A percentile compares a stretch with the other conserved stretches of the same genome.
Conservation (phyloP, 2,329 filamentous ascomycete species). For the Colletotrichum falcatum region DNA sequence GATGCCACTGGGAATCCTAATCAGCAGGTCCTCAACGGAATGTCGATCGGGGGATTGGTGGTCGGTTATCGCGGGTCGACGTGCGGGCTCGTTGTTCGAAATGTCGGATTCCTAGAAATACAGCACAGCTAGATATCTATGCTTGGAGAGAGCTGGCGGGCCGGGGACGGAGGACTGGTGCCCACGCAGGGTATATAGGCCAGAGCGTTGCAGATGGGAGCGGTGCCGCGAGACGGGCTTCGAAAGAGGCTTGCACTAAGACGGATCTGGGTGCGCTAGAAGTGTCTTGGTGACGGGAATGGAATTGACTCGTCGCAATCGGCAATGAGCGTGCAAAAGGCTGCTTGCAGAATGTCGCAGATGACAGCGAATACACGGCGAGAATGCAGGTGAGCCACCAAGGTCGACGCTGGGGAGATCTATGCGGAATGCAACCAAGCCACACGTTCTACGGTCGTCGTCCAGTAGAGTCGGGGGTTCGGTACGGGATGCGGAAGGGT, state of each 20-base stretch:
- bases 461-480: not conserved
- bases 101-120: constrained; percentile 1
- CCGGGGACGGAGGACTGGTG: constrained; percentile 22
- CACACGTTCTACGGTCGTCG: constrained; percentile 26
- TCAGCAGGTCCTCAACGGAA: not conserved
- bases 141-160: not conserved
- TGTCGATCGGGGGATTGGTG: not conserved
- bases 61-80: not conserved
- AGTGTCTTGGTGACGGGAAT: constrained; percentile 42
- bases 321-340: constrained; percentile 23
- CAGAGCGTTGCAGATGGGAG: constrained; percentile 32
- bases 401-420: constrained; percentile 33
- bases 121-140: not conserved
- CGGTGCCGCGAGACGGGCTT: constrained; percentile 6
- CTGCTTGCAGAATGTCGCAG: constrained; percentile 39
- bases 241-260: constrained; percentile 38
- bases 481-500: constrained; percentile 13
- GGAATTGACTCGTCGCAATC: constrained; percentile 42
- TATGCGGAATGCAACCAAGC: constrained; percentile 40
- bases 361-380: constrained; percentile 11
- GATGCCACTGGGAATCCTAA: not conserved
- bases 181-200: constrained; percentile 36
- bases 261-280: constrained; percentile 31
- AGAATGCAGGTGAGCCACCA: constrained; percentile 26
- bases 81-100: not conserved